Percentiles rank a stretch among this genome's conserved stretches.
Evolutionary conservation across 2,329 filamentous ascomycete species (phyloP).

Genomic region (Aspergillus sp.): DNA sequence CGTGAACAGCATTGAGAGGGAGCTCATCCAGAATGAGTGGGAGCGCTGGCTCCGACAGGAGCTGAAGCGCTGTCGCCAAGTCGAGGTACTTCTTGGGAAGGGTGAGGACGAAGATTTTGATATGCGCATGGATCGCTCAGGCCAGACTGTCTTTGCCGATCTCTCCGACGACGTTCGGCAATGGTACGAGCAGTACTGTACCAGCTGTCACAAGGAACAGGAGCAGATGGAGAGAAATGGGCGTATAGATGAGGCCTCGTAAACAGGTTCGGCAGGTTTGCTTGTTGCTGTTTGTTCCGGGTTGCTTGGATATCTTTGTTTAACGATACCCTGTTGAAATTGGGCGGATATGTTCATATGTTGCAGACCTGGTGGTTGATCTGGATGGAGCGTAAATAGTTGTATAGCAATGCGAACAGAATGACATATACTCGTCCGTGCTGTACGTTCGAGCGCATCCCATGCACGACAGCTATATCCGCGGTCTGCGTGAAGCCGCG

Average conservation of each 20-base stretch:
- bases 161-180: slow-evolving; percentile 47
- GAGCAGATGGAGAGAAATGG: slow-evolving; percentile 24
- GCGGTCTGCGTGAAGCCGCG: background rate
- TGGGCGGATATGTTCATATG: slow-evolving; percentile 13
- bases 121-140: slow-evolving; percentile 19
- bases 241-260: slow-evolving; percentile 19
- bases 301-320: slow-evolving; percentile 10
- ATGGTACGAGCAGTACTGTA: slow-evolving; percentile 62
- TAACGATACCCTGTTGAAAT: slow-evolving; percentile 30
- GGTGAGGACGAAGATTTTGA: slow-evolving; percentile 21
- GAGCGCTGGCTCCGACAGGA: slow-evolving; percentile 88
- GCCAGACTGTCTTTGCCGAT: slow-evolving; percentile 30
- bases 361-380: background rate
- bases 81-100: slow-evolving; percentile 47
- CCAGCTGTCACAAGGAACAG: slow-evolving; percentile 54
- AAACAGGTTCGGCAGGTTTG: background rate
- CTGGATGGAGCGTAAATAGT: background rate
- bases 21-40: slow-evolving; percentile 85
- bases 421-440: background rate
- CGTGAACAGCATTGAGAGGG: slow-evolving; percentile 82
- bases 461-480: background rate
- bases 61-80: slow-evolving; percentile 67
- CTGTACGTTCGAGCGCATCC: too few relatives aligned
- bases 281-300: slow-evolving; percentile 2
- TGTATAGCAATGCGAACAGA: slow-evolving; percentile 1